Conservation (phyloP, 1,139 yeast genomes). For the Casaregolazyma suthepensis region DNA sequence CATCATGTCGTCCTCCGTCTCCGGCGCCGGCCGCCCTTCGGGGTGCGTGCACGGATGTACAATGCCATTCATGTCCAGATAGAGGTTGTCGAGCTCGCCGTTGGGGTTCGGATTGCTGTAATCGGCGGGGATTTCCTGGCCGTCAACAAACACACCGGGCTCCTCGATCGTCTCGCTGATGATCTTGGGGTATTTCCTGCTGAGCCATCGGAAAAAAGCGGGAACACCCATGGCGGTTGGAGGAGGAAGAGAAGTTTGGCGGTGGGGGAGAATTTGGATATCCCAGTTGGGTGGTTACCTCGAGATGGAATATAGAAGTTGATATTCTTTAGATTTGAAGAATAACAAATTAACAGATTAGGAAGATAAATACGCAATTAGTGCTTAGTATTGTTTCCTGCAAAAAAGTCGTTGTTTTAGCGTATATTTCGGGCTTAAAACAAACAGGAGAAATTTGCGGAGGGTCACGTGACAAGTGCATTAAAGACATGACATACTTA, state of each 20-base stretch:
- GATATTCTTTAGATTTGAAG: too few relatives aligned
- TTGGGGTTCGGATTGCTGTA: conserved; percentile 82
- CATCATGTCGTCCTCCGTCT: conserved; percentile 92
- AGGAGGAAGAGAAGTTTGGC: background rate
- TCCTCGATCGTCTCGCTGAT: conserved; percentile 87
- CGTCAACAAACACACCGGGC: conserved; percentile 50
- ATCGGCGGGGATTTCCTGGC: conserved; percentile 55
- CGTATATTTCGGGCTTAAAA: too few relatives aligned
- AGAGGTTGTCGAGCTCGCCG: conserved; percentile 88
- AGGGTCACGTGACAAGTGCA: background rate
- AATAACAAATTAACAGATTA: too few relatives aligned
- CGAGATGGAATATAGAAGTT: too few relatives aligned
- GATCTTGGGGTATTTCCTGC: conserved; percentile 88
- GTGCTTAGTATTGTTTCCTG: too few relatives aligned
- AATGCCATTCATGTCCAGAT: conserved; percentile 94
- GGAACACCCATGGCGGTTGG: conserved; percentile 61
- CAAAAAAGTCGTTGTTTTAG: too few relatives aligned
- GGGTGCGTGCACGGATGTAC: conserved; percentile 98
- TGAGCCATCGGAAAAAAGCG: conserved; percentile 94
- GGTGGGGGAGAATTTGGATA: conserved; percentile 2
- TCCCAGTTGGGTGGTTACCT: too few relatives aligned
- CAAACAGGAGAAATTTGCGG: background rate
- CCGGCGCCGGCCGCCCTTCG: conserved; percentile 89
- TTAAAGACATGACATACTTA: too few relatives aligned
- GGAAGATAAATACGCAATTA: too few relatives aligned